A percentile compares a stretch with the other conserved stretches of the same genome.
These are phyloP conservation scores for Neurospora sp. DNA, from an alignment of 495 filamentous ascomycete genomes.

Conservation along the genomic window DNA sequence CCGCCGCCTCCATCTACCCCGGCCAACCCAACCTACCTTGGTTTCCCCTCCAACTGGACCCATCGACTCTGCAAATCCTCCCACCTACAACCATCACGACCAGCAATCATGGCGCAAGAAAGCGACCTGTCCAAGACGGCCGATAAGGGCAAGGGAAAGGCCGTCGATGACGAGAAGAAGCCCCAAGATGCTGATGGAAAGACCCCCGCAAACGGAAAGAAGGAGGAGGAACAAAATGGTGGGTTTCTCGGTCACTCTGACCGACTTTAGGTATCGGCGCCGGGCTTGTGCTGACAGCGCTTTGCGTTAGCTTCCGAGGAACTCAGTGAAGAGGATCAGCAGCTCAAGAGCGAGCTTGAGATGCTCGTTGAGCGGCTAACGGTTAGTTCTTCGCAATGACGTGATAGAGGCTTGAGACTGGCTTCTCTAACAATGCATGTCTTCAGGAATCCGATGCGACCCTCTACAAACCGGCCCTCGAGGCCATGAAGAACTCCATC, in stretches of 20 bases:
- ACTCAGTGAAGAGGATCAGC: conserved; percentile 94
- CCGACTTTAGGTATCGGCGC: conserved; percentile 2
- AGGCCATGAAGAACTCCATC: conserved; percentile 93
- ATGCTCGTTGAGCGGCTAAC: conserved; percentile 95
- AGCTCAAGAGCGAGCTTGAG: conserved; percentile 95
- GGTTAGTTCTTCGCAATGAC: conserved; percentile 38
- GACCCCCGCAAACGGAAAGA: conserved; percentile 62
- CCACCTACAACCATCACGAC: conserved; percentile 9
- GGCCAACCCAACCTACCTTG: background rate
- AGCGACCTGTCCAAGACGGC: conserved; percentile 72
- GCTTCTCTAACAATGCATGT: conserved; percentile 8
- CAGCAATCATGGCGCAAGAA: conserved; percentile 69
- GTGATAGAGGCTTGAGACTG: conserved; percentile 8
- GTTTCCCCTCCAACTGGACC: background rate
- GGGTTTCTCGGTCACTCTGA: conserved; percentile 22
- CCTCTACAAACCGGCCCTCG: conserved; percentile 85
- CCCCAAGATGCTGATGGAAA: conserved; percentile 56
- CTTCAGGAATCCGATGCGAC: conserved; percentile 69
- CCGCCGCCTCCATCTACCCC: background rate
- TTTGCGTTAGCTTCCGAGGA: conserved; percentile 47
- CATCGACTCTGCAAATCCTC: background rate
- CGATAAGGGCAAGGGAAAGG: conserved; percentile 96
- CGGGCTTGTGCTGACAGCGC: conserved; percentile 16
- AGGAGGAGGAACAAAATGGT: conserved; percentile 50
- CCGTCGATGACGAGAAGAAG: conserved; percentile 53